Evolutionary conservation across 169 alveolate species (phyloP).

Genomic region (Eimeria acervulina): DNA sequence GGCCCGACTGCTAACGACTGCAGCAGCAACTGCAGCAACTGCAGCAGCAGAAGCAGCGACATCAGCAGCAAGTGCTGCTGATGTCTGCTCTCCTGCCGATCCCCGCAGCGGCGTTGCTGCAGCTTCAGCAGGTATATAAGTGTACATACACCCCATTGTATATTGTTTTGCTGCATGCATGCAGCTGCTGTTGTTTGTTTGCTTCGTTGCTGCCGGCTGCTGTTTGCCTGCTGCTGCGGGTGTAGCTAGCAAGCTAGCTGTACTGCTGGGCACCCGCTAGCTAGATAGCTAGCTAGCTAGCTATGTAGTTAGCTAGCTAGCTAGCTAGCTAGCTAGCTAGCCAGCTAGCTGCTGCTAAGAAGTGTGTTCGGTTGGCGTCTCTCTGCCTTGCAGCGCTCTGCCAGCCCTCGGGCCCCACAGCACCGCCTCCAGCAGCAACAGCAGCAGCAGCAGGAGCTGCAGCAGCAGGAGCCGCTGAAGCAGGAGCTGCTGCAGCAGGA

Average conservation of each 20-base stretch:
- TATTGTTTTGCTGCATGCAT: too few relatives aligned
- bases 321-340: too few relatives aligned
- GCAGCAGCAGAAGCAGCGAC: not conserved
- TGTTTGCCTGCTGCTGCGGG: too few relatives aligned
- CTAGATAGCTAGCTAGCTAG: slow-evolving; percentile 22
- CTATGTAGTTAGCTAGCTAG: too few relatives aligned
- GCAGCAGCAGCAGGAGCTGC: not conserved
- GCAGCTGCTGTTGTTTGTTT: not conserved
- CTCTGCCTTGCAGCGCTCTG: slow-evolving; percentile 19
- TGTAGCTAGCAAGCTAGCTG: not conserved
- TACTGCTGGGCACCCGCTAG: not conserved
- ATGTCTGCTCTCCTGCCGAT: not conserved
- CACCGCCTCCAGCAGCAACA: not conserved
- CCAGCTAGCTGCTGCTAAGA: not conserved
- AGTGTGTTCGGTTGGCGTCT: not conserved
- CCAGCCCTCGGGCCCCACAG: not conserved
- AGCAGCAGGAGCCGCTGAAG: not conserved
- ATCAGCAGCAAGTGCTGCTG: not conserved
- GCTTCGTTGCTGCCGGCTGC: not conserved
- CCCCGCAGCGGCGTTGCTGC: not conserved
- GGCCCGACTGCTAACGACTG: too few relatives aligned
- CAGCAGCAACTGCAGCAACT: too few relatives aligned
- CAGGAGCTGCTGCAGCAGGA: not conserved
- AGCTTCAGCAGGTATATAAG: not conserved
- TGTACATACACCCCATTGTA: not conserved